Percentiles rank a stretch among this genome's conserved stretches.
Conservation (phyloP, 2,329 filamentous ascomycete genomes). For the Clonostachys rosea region DNA sequence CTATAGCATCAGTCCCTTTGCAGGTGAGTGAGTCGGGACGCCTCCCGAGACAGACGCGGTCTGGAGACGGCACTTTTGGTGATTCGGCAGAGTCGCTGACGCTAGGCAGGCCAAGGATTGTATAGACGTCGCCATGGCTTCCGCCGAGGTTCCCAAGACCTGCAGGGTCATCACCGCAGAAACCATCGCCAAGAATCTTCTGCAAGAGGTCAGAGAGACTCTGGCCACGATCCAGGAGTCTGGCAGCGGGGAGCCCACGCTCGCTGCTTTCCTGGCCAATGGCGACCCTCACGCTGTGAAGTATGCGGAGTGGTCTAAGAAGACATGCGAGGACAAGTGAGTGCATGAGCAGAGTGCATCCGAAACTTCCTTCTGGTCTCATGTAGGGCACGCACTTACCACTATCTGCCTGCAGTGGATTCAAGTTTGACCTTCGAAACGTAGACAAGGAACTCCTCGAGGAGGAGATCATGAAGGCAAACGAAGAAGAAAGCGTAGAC, state of each 20-base stretch:
- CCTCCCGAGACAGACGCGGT: too few species aligned
- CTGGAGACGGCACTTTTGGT: too few species aligned
- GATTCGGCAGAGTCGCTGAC: too few species aligned
- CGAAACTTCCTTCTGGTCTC: background rate
- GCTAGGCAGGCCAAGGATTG: too few species aligned
- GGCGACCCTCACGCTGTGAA: slow-evolving; percentile 84
- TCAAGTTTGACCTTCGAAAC: slow-evolving; percentile 79
- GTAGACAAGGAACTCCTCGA: slow-evolving; percentile 87
- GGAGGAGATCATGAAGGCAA: slow-evolving; percentile 81
- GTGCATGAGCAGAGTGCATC: slow-evolving; percentile 21
- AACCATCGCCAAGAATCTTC: slow-evolving; percentile 77
- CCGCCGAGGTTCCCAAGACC: slow-evolving; percentile 45
- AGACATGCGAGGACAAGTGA: slow-evolving; percentile 95
- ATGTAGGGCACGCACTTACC: background rate
- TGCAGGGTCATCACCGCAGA: slow-evolving; percentile 94
- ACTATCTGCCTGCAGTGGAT: slow-evolving; percentile 57
- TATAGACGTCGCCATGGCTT: too few species aligned
- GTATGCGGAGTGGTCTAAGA: slow-evolving; percentile 96
- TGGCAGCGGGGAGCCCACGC: slow-evolving; percentile 56
- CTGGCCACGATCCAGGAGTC: slow-evolving; percentile 64
- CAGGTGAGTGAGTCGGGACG: too few species aligned
- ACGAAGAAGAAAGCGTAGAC: slow-evolving; percentile 71
- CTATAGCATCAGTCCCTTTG: too few species aligned
- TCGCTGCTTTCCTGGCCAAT: slow-evolving; percentile 91
- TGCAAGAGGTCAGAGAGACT: slow-evolving; percentile 73